Conservation (phyloP, 1,139 yeast genomes). For the Taphrina populina region DNA sequence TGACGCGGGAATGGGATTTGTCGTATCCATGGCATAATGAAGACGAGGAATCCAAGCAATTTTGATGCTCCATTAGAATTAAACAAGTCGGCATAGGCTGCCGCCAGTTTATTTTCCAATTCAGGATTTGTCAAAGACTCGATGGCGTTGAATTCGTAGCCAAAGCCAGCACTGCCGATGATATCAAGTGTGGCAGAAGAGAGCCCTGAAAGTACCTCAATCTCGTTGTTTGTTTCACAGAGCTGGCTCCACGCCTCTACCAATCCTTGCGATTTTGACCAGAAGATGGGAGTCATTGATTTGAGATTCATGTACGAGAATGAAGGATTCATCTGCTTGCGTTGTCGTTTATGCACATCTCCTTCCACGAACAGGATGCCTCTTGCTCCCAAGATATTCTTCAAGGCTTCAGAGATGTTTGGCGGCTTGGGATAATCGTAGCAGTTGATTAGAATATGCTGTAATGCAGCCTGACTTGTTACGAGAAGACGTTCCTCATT, state of each 20-base stretch:
- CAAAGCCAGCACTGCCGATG: conserved; percentile 38
- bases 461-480: conserved; percentile 33
- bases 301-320: conserved; percentile 36
- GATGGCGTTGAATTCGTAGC: conserved; percentile 36
- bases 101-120: conserved; percentile 31
- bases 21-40: conserved; percentile 23
- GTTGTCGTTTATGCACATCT: conserved; percentile 35
- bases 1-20: conserved; percentile 22
- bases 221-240: conserved; percentile 8
- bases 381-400: conserved; percentile 35
- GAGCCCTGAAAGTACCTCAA: conserved; percentile 32
- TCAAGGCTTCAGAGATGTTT: conserved; percentile 19
- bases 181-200: conserved; percentile 37
- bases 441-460: conserved; percentile 35
- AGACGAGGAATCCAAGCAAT: conserved; percentile 13
- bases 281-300: conserved; percentile 36
- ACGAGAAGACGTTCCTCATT: conserved; percentile 32
- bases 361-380: conserved; percentile 39
- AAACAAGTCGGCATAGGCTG: conserved; percentile 34
- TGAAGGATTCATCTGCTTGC: conserved; percentile 37
- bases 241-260: conserved; percentile 24
- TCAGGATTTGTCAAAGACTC: conserved; percentile 23
- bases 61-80: conserved; percentile 12
- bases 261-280: conserved; percentile 34
- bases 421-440: conserved; percentile 36